phyloP scores from a whole-genome alignment of 73 alveolate species.

The Paraurostyla sp. region DNA sequence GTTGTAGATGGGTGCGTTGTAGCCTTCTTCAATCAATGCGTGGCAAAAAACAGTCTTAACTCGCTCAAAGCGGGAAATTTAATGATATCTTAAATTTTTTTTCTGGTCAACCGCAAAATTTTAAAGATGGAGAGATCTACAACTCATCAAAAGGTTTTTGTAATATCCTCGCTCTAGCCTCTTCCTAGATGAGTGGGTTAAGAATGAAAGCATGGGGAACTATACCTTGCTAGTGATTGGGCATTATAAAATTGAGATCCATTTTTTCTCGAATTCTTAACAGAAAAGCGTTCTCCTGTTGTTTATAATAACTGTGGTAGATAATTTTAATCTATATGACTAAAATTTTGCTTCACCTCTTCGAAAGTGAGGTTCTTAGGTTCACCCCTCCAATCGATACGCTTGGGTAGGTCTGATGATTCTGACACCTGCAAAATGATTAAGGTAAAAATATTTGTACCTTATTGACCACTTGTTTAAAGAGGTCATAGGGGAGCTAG shows the following conservation, averaged over 20 bases:
- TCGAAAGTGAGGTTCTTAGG: conserved; percentile 18
- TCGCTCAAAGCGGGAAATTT: conserved; percentile 58
- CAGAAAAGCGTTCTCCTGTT: background rate
- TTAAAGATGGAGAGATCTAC: background rate
- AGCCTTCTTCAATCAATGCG: conserved; percentile 52
- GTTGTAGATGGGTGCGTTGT: conserved; percentile 49
- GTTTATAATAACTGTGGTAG: background rate
- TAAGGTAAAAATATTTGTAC: background rate
- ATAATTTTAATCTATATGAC: conserved; percentile 28
- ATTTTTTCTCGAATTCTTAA: background rate
- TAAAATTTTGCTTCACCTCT: conserved; percentile 43
- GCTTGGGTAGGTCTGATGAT: conserved; percentile 25
- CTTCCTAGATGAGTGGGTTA: background rate
- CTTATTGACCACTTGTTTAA: conserved; percentile 5
- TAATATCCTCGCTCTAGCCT: background rate
- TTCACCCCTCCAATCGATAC: conserved; percentile 43
- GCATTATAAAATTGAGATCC: background rate
- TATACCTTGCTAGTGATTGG: background rate
- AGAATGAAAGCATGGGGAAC: background rate
- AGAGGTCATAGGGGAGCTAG: background rate
- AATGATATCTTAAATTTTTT: conserved; percentile 10
- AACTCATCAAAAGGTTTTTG: background rate
- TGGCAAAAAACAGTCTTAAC: conserved; percentile 74
- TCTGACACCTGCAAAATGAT: conserved; percentile 40
- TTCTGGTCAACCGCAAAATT: conserved; percentile 11